Conservation (phyloP, 208 protist species). For the Tetramitus jugosus region DNA sequence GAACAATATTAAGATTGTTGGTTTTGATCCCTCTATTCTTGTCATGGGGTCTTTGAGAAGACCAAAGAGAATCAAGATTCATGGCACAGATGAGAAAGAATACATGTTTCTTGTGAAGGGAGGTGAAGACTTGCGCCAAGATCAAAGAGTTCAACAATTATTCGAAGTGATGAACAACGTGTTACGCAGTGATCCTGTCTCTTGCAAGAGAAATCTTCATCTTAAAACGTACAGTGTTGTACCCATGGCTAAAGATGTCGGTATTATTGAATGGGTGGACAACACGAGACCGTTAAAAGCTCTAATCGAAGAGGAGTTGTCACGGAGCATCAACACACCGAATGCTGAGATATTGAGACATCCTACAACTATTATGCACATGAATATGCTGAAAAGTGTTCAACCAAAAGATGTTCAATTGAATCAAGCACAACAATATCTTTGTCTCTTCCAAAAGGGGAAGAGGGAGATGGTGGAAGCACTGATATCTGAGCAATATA, state of each 20-base stretch:
- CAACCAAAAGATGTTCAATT: neutral
- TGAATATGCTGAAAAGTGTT: neutral
- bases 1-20: slow-evolving; percentile 27
- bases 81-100: slow-evolving; percentile 58
- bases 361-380: neutral
- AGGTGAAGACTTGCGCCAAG: slow-evolving; percentile 79
- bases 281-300: slow-evolving; percentile 58
- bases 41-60: slow-evolving; percentile 66
- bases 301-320: slow-evolving; percentile 48
- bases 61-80: slow-evolving; percentile 71
- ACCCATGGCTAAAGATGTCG: slow-evolving; percentile 65
- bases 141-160: slow-evolving; percentile 80
- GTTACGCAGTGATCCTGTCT: slow-evolving; percentile 17
- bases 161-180: slow-evolving; percentile 71
- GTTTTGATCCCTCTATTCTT: slow-evolving; percentile 51
- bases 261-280: slow-evolving; percentile 77
- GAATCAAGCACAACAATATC: neutral
- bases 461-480: neutral
- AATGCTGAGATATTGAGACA: neutral
- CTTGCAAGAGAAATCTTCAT: slow-evolving; percentile 30
- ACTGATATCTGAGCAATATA: slow-evolving; percentile 29
- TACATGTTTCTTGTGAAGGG: slow-evolving; percentile 79
- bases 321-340: neutral
- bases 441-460: slow-evolving; percentile 23
- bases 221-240: slow-evolving; percentile 69